phyloP scores from a whole-genome alignment of 176 grass and related monocot species.

The Carex parvula region DNA sequence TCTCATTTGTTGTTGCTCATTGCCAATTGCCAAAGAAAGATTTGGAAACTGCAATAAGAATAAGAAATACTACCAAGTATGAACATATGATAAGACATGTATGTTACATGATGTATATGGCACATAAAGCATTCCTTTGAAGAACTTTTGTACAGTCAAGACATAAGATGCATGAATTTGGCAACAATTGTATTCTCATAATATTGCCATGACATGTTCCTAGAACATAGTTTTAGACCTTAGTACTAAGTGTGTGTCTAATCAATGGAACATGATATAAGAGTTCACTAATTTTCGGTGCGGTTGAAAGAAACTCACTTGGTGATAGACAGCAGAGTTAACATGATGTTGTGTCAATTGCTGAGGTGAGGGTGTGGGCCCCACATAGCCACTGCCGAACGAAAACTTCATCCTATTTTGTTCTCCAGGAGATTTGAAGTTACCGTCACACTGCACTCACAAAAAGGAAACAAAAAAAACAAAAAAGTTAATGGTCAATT shows the following conservation, averaged over 20 bases:
- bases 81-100: neutral
- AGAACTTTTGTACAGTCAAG: neutral
- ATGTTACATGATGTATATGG: constrained; percentile 2
- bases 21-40: constrained; percentile 47
- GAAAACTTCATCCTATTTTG: constrained; percentile 10
- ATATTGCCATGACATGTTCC: neutral
- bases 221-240: neutral
- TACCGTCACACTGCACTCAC: constrained; percentile 43
- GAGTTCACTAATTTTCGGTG: neutral
- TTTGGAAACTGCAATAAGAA: constrained; percentile 8
- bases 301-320: constrained; percentile 35
- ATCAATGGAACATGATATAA: neutral
- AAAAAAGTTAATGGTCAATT: neutral
- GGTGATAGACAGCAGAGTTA: constrained; percentile 36
- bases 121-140: neutral
- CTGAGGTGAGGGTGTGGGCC: neutral
- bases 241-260: neutral
- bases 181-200: constrained; percentile 6
- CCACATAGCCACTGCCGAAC: constrained; percentile 19
- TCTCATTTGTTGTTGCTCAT: constrained; percentile 41
- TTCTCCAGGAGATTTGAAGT: constrained; percentile 30
- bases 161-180: neutral
- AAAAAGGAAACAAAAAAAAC: neutral
- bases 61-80: neutral
- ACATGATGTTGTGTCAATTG: constrained; percentile 32